Percentiles rank a stretch among this genome's conserved stretches.
Conservation (phyloP, 805 yeast species). For the Lachancea dasiensis region DNA sequence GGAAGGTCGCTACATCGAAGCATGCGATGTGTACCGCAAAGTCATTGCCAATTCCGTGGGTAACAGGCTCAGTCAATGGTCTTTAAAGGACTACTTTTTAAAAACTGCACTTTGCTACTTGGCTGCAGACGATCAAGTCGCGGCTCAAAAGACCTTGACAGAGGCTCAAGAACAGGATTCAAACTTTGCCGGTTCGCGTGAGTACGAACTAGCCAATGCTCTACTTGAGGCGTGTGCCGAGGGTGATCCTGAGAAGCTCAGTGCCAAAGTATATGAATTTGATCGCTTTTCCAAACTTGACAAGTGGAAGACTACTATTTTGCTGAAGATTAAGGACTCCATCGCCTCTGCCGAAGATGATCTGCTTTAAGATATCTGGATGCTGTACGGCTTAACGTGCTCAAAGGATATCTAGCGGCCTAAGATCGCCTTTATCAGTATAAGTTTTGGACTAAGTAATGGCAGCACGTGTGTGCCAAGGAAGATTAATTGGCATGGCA, state of each 20-base stretch:
- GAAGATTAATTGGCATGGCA: no score
- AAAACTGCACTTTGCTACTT: slow-evolving; percentile 78
- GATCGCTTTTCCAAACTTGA: slow-evolving; percentile 88
- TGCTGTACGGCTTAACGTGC: no score
- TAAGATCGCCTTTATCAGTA: no score
- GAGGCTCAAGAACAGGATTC: slow-evolving; percentile 68
- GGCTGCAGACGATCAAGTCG: slow-evolving; percentile 81
- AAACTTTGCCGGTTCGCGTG: slow-evolving; percentile 65
- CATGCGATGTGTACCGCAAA: slow-evolving; percentile 69
- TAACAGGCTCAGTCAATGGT: slow-evolving; percentile 79
- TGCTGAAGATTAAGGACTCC: slow-evolving; percentile 72
- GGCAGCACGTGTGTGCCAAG: no score
- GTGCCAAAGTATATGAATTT: slow-evolving; percentile 69
- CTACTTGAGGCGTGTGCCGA: slow-evolving; percentile 68
- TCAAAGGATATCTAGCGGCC: no score
- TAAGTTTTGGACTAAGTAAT: no score
- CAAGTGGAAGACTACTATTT: slow-evolving; percentile 79
- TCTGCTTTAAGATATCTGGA: slow-evolving; percentile 11
- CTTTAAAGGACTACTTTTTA: slow-evolving; percentile 83
- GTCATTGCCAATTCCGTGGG: slow-evolving; percentile 72
- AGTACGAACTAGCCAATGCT: slow-evolving; percentile 59
- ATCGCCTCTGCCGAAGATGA: slow-evolving; percentile 73
- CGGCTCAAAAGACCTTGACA: slow-evolving; percentile 68
- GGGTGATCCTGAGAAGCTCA: slow-evolving; percentile 72
- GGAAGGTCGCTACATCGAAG: slow-evolving; percentile 65